Evolutionary conservation across 2,329 filamentous ascomycete genomes (phyloP), one percentile per base, ranked within the genome.

Genomic region (Cercospora sp.): DNA sequence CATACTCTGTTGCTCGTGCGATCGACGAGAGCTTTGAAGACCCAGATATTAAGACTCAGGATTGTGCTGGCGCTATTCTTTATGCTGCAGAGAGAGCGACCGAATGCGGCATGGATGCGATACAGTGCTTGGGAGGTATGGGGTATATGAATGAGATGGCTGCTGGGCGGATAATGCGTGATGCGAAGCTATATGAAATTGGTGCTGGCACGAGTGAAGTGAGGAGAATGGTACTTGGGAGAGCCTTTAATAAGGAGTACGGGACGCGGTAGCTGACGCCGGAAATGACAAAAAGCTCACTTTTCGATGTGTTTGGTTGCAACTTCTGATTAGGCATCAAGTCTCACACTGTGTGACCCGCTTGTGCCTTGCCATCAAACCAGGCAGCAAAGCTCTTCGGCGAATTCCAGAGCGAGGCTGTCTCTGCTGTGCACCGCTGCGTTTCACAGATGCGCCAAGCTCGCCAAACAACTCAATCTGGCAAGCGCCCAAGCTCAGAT

Each of bases 71-170:
- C 42, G 92, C 93, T 2, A 98, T 98, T 70, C 81, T 98, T 72
- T 97, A 96, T 80, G 93, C 94, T 1, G 94, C 93, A 0, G 94
- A 98, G 83, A 83, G 93, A 36, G 94, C 94, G 10, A 96, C 92
- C 0, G 93, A 97, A 81, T 92, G 89, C 68, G 87, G 92, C 0
- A 85, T 96, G 31, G 94, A 97, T 80, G 92, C 91, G 57, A 92
- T 98, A 67, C 95, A 99, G 81, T 85, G 97, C 68, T 87, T 99
- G 76, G 95, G 95, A 18, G 95, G 94, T 0, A 98, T 94, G 88
- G 94, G 94, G 0, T 98, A 98, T 77, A 88, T 96, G 73, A 96
- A 97, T 79, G 95, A 99, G 81, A 93, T 98, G 82, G 90, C 93
- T 0, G 94, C 93, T 0, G 96, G 94, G 23, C 85, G 94, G 71